These are phyloP conservation scores for Alisma plantagoaquatica DNA, from an alignment of 106 monocot species.

Conservation along the genomic window DNA sequence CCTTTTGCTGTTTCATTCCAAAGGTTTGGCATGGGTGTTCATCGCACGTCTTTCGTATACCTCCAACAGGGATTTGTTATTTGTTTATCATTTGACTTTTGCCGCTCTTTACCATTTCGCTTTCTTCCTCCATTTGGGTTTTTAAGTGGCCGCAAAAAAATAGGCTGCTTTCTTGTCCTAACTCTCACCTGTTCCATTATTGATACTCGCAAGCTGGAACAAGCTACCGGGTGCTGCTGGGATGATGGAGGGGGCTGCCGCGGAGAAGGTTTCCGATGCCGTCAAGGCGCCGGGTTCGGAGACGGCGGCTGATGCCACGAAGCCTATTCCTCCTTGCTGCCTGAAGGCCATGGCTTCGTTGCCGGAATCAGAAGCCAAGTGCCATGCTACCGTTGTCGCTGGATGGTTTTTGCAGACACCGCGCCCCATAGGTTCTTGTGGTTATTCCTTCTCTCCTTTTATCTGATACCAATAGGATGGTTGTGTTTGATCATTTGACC, in stretches of 20 bases:
- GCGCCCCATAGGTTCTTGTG: not conserved
- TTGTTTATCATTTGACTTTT: no score
- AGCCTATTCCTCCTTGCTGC: conserved; percentile 36
- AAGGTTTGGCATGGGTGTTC: no score
- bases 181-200: no score
- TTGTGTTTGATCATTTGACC: no score
- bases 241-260: conserved; percentile 32
- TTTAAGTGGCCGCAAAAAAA: conserved; percentile 19
- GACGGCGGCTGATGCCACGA: not conserved
- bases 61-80: no score
- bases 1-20: no score
- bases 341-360: conserved; percentile 31
- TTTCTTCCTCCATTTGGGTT: not conserved
- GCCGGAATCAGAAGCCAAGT: conserved; percentile 34
- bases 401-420: conserved; percentile 29
- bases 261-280: conserved; percentile 5
- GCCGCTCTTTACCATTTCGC: no score
- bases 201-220: conserved; percentile 6
- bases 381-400: conserved; percentile 45
- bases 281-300: not conserved
- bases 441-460: no score
- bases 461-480: not conserved
- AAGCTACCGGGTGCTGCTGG: no score
- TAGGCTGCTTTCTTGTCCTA: no score
- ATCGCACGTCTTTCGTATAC: no score